Evolutionary conservation across 768 basidiomycete genomes (phyloP).

Genomic region (Xanthoconium stramineum): DNA sequence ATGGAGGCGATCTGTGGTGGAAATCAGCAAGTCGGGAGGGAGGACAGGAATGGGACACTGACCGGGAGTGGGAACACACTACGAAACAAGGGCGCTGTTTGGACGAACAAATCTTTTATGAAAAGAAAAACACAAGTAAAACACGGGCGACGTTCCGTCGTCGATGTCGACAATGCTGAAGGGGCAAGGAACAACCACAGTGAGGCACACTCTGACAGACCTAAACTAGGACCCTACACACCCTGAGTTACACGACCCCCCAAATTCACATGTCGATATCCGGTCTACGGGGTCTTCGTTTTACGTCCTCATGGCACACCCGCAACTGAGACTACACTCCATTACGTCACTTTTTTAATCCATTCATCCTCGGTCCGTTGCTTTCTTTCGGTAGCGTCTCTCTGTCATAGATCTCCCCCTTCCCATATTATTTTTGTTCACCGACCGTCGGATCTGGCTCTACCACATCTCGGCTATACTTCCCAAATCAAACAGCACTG

Average conservation of each 20-base stretch:
- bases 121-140: background rate
- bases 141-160: background rate
- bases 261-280: constrained; percentile 26
- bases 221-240: constrained; percentile 16
- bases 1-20: constrained; percentile 9
- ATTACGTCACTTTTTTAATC: background rate
- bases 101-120: constrained; percentile 16
- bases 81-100: constrained; percentile 3
- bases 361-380: constrained; percentile 10
- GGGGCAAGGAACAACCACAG: constrained; percentile 11
- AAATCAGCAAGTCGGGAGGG: background rate
- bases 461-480: background rate
- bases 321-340: constrained; percentile 8
- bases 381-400: constrained; percentile 16
- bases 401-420: constrained; percentile 2
- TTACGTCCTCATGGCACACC: constrained; percentile 18
- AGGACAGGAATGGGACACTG: background rate
- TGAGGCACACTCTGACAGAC: constrained; percentile 13
- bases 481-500: too few species aligned
- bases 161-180: constrained; percentile 15
- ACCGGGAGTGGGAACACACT: background rate
- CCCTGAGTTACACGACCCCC: constrained; percentile 14
- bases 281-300: constrained; percentile 18
- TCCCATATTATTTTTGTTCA: background rate
- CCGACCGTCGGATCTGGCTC: background rate